These are phyloP conservation scores for Tetrapisispora nanseiensis DNA, from an alignment of 805 yeast species.

Conservation along the genomic window DNA sequence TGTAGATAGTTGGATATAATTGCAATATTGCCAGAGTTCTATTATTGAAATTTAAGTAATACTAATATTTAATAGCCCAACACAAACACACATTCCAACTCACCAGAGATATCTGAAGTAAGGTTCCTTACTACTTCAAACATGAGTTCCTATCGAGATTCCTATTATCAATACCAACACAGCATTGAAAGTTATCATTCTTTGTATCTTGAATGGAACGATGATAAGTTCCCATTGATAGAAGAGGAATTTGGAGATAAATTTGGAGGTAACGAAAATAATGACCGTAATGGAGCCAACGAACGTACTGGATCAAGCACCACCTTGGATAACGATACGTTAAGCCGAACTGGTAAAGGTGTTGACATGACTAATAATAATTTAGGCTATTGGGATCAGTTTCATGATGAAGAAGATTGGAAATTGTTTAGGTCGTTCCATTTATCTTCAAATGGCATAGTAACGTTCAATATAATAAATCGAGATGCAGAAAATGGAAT, in stretches of 20 bases:
- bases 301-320: background rate
- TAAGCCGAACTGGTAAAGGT: background rate
- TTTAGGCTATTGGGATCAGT: constrained; percentile 25
- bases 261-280: background rate
- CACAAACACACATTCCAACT: too few species aligned
- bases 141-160: constrained; percentile 17
- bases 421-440: constrained; percentile 17
- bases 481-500: background rate
- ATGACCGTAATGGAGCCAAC: background rate
- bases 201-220: constrained; percentile 25
- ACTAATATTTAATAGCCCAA: too few species aligned
- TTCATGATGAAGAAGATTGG: constrained; percentile 27
- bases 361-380: background rate
- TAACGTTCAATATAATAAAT: constrained; percentile 8
- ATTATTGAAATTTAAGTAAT: too few species aligned
- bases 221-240: constrained; percentile 22
- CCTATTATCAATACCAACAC: constrained; percentile 23
- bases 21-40: too few species aligned
- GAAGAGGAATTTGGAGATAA: constrained; percentile 9
- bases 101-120: too few species aligned
- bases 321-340: background rate
- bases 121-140: too few species aligned
- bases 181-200: constrained; percentile 16
- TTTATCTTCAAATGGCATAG: constrained; percentile 21
- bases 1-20: too few species aligned